Evolutionary conservation across 129 eudicot genomes (phyloP), one percentile per base, ranked within the genome.

Genomic region (Scalesia atractyloides): DNA sequence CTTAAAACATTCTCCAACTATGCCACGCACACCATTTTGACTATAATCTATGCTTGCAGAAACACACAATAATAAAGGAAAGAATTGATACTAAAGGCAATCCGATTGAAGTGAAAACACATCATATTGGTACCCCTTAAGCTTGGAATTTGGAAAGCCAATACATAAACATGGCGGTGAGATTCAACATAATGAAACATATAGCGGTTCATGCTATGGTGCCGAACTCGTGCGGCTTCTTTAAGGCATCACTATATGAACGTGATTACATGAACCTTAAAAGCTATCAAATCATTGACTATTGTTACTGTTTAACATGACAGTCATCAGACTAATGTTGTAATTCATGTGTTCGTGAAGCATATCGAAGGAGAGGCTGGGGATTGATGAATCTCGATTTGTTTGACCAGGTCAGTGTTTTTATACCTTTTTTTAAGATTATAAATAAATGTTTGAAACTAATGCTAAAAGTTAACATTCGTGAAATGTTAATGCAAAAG

Each of bases 281-380:
- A 24, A 24, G 26, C 26, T 30, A 60, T 64, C 7, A 30, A 64
- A 78, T 9, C 30, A 46, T 49, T 70, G 61, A 78, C 41, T 52
- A 6, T 71, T 71, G 46, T 54, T 64, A 62, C 73, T 71, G 30
- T 39, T 46, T 53, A 26, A 78, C 66, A 26, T 48, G 75, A 73
- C 96, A 94, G 98, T 67, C 92, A 26, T 89, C 88, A 56, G 87
- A 77, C 68, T 86, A 94, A 37, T 94, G 98, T 69, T 94, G 98
- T 81, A 94, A 94, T 80, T 78, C 98, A 52, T 94, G 98, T 77
- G 98, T 94, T 79, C 97, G 97, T 70, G 98, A 94, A 84, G 98
- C 97, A 51, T 94, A 94, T 83, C 82, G 90, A 62, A 94, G 84
- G 76, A 88, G 72, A 75, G 98, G 98, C 48, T 94, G 98, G 98